These are phyloP conservation scores for Aspergillus heteromorphus DNA, from an alignment of 495 filamentous ascomycete genomes.

Conservation along the genomic window DNA sequence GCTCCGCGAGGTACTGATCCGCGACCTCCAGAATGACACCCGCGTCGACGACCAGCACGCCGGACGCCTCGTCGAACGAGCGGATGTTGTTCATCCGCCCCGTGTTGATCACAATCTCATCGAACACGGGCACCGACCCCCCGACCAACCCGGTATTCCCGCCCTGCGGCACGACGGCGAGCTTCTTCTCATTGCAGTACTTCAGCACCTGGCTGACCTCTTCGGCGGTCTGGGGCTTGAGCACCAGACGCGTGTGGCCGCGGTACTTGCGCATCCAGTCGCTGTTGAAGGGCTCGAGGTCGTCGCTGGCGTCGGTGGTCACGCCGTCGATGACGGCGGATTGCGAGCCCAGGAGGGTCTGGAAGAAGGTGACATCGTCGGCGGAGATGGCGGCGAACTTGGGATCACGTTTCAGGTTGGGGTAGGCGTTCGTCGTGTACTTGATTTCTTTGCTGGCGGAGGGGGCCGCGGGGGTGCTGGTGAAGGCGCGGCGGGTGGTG, in stretches of 20 bases:
- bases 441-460: slow-evolving; percentile 50
- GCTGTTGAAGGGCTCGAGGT: slow-evolving; percentile 87
- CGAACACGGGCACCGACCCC: slow-evolving; percentile 91
- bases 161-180: slow-evolving; percentile 96
- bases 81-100: slow-evolving; percentile 83
- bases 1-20: slow-evolving; percentile 75
- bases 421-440: slow-evolving; percentile 80
- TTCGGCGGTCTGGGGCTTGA: slow-evolving; percentile 76
- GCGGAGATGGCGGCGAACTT: slow-evolving; percentile 62
- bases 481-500: slow-evolving; percentile 31
- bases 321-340: slow-evolving; percentile 83
- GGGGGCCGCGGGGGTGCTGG: slow-evolving; percentile 20
- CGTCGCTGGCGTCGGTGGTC: slow-evolving; percentile 62
- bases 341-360: slow-evolving; percentile 63
- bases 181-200: slow-evolving; percentile 86
- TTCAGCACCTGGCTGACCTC: slow-evolving; percentile 83
- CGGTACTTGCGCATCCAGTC: slow-evolving; percentile 99
- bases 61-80: slow-evolving; percentile 89
- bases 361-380: slow-evolving; percentile 79
- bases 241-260: slow-evolving; percentile 77
- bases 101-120: slow-evolving; percentile 92
- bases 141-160: slow-evolving; percentile 95
- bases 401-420: slow-evolving; percentile 70
- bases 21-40: slow-evolving; percentile 86
- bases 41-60: slow-evolving; percentile 81